These are phyloP conservation scores for Trichoderma koningii DNA, from an alignment of 2,329 filamentous ascomycete genomes.

Conservation along the genomic window DNA sequence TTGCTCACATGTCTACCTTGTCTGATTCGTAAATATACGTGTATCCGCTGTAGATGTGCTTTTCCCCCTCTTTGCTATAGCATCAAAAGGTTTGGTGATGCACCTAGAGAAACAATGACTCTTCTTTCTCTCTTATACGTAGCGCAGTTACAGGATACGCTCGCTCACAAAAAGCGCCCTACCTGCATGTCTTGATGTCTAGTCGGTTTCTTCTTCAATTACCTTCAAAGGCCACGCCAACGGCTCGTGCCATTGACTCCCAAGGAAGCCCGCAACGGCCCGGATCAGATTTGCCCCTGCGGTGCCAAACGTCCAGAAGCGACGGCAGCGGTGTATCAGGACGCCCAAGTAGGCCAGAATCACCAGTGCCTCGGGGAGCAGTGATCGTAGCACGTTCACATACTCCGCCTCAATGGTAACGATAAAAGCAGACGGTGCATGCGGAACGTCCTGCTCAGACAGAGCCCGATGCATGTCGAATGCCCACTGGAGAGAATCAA, in stretches of 20 bases:
- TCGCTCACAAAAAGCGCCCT: neutral
- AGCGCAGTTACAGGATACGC: too few species aligned
- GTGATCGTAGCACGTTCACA: slow-evolving; percentile 40
- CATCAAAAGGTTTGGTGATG: neutral
- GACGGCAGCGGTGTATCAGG: slow-evolving; percentile 46
- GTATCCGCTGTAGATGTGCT: slow-evolving; percentile 3
- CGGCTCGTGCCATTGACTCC: slow-evolving; percentile 39
- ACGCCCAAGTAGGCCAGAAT: slow-evolving; percentile 54
- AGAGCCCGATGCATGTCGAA: slow-evolving; percentile 39
- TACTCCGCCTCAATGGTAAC: slow-evolving; percentile 40
- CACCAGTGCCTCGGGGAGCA: slow-evolving; percentile 47
- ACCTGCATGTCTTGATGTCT: slow-evolving; percentile 8
- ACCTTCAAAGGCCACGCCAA: slow-evolving; percentile 41
- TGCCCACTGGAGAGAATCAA: slow-evolving; percentile 39
- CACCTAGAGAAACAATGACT: neutral
- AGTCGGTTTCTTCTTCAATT: slow-evolving; percentile 35
- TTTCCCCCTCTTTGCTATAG: neutral
- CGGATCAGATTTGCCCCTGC: slow-evolving; percentile 39
- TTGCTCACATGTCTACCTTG: neutral
- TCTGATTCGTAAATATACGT: neutral
- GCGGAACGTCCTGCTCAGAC: slow-evolving; percentile 32
- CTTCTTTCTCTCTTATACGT: neutral
- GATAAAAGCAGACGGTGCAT: slow-evolving; percentile 40
- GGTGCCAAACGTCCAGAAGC: slow-evolving; percentile 45
- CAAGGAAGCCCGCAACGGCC: slow-evolving; percentile 39